Conservation (phyloP, 2,329 filamentous ascomycete genomes). For the Colletotrichum tabaci region DNA sequence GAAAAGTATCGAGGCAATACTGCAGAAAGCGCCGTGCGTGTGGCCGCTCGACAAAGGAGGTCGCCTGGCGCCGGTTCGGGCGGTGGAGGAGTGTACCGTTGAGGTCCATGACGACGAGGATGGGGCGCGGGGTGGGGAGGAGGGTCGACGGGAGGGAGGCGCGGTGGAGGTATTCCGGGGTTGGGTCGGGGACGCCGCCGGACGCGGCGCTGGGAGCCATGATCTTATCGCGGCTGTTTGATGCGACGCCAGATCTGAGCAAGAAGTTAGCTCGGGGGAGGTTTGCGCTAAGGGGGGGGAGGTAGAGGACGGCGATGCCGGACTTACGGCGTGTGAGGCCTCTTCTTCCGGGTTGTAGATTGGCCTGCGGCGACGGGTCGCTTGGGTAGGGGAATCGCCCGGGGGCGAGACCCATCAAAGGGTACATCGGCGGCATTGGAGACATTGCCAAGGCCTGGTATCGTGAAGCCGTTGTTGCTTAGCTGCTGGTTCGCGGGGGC, state of each 20-base stretch:
- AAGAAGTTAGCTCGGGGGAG: not conserved
- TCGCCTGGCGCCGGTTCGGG: conserved; percentile 64
- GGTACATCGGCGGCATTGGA: conserved; percentile 18
- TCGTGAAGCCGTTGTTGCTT: conserved; percentile 28
- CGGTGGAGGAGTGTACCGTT: conserved; percentile 92
- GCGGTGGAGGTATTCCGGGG: conserved; percentile 71
- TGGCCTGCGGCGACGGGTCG: conserved; percentile 11
- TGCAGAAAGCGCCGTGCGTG: conserved; percentile 78
- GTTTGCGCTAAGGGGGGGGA: not conserved
- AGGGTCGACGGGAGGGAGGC: conserved; percentile 61
- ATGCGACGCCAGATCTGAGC: not conserved
- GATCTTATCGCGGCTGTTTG: conserved; percentile 40
- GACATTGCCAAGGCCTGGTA: conserved; percentile 40
- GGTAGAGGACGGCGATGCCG: not conserved
- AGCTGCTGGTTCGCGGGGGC: conserved; percentile 17
- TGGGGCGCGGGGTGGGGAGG: conserved; percentile 66
- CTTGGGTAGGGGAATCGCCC: not conserved
- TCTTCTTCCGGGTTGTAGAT: not conserved
- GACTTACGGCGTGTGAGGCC: conserved; percentile 21
- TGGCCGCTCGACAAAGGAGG: conserved; percentile 75
- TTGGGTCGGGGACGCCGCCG: conserved; percentile 74
- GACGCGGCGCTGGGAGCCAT: conserved; percentile 57
- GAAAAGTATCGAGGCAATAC: conserved; percentile 82
- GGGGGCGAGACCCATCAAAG: not conserved
- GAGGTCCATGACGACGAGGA: conserved; percentile 90